phyloP scores from a whole-genome alignment of 2,329 filamentous ascomycete genomes.

The Pseudogymnoascus sp. region DNA sequence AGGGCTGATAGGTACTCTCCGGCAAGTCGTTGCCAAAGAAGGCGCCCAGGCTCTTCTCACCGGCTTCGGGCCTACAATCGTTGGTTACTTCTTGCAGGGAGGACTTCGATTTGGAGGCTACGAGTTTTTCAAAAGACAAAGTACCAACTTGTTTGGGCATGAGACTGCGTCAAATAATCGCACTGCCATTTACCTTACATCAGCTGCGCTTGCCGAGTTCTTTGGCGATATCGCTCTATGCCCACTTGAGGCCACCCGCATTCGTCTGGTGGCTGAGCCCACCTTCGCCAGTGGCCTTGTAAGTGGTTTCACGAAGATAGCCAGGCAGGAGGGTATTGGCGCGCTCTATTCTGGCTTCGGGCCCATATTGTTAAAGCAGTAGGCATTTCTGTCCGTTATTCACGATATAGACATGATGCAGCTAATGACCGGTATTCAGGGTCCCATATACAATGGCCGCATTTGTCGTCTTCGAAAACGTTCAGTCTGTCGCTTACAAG shows the following conservation, averaged over 20 bases:
- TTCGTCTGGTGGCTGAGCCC: slow-evolving; percentile 83
- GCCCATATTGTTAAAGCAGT: slow-evolving; percentile 76
- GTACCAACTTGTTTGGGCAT: slow-evolving; percentile 71
- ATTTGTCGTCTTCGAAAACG: slow-evolving; percentile 91
- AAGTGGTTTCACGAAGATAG: slow-evolving; percentile 74
- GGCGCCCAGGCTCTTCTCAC: slow-evolving; percentile 81
- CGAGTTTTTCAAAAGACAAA: slow-evolving; percentile 93
- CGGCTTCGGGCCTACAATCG: slow-evolving; percentile 75
- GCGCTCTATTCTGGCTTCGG: slow-evolving; percentile 91
- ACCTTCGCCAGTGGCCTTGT: slow-evolving; percentile 75
- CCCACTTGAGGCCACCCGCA: slow-evolving; percentile 88
- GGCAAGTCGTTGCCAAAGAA: slow-evolving; percentile 75
- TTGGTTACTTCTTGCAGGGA: slow-evolving; percentile 91
- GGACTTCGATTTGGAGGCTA: slow-evolving; percentile 92
- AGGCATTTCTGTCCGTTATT: slow-evolving; percentile 32
- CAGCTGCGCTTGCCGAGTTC: slow-evolving; percentile 57
- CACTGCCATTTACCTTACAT: slow-evolving; percentile 72
- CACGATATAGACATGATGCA: not conserved
- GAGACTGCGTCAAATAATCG: slow-evolving; percentile 73
- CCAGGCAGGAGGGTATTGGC: slow-evolving; percentile 72
- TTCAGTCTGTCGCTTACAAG: slow-evolving; percentile 65
- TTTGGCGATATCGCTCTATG: slow-evolving; percentile 77
- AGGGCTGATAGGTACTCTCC: slow-evolving; percentile 79
- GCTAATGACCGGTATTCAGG: slow-evolving; percentile 37
- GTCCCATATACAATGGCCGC: slow-evolving; percentile 93